These are phyloP conservation scores for Fraxinus nigra DNA, from an alignment of 305 asterid genomes.

Conservation along the genomic window DNA sequence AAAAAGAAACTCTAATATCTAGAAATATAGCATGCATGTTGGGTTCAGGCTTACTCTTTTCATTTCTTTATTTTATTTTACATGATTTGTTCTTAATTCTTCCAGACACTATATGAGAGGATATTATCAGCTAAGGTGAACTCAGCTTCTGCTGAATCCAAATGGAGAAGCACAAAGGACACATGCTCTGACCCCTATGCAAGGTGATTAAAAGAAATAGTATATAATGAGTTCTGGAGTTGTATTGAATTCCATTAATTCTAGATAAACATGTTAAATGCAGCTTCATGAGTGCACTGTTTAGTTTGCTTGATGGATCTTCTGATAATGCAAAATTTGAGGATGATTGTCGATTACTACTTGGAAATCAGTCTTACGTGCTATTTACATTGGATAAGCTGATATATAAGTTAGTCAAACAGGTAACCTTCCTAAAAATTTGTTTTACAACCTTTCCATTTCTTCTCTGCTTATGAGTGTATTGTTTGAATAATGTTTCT, in stretches of 20 bases:
- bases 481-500: conserved; percentile 25
- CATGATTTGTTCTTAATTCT: conserved; percentile 10
- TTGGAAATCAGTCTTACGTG: conserved; percentile 94
- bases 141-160: conserved; percentile 49
- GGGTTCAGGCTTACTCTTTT: conserved; percentile 4
- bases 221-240: conserved; percentile 17
- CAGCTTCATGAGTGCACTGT: conserved; percentile 90
- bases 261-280: conserved; percentile 23
- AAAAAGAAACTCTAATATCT: background rate
- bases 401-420: conserved; percentile 92
- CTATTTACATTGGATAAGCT: conserved; percentile 95
- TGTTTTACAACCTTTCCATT: background rate
- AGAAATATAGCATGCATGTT: background rate
- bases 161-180: conserved; percentile 61
- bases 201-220: conserved; percentile 34
- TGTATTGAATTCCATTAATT: conserved; percentile 20
- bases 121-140: conserved; percentile 67
- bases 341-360: conserved; percentile 90
- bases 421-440: conserved; percentile 39
- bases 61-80: background rate
- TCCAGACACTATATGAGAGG: conserved; percentile 66
- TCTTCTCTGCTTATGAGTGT: conserved; percentile 3
- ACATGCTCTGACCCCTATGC: conserved; percentile 53
- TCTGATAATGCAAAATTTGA: conserved; percentile 89
- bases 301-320: conserved; percentile 95